Evolutionary conservation across 345 rosid genomes (phyloP).

Genomic region (Gossypium ekmanianum): DNA sequence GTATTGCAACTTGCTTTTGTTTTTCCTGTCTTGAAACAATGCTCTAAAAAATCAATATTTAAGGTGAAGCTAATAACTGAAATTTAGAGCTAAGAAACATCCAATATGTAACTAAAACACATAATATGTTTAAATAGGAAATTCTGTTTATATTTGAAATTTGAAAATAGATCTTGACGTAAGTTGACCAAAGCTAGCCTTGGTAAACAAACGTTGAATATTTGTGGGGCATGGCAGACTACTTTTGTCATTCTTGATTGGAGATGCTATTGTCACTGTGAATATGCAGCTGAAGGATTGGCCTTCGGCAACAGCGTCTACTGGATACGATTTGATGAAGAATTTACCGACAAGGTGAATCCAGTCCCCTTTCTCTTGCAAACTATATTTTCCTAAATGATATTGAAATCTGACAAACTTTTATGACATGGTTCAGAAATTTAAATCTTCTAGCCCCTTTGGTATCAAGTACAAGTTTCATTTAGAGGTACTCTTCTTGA

Average conservation of each 20-base stretch:
- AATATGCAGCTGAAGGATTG: constrained; percentile 69
- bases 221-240: constrained; percentile 14
- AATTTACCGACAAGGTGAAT: constrained; percentile 66
- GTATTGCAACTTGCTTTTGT: neutral
- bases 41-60: neutral
- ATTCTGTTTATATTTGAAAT: neutral
- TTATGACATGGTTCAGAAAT: constrained; percentile 54
- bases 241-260: constrained; percentile 20
- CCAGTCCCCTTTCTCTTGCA: neutral
- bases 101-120: neutral
- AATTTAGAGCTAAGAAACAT: neutral
- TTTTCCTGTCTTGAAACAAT: constrained; percentile 1
- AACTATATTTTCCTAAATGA: neutral
- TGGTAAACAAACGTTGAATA: neutral
- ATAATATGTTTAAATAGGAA: neutral
- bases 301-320: constrained; percentile 76
- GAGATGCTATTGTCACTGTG: constrained; percentile 24
- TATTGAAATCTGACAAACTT: constrained; percentile 19
- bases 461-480: constrained; percentile 92
- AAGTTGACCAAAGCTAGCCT: neutral
- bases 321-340: constrained; percentile 87
- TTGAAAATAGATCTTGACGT: neutral
- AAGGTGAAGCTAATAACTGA: constrained; percentile 7
- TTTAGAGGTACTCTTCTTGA: constrained; percentile 56
- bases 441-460: constrained; percentile 68